Evolutionary conservation across 2,329 filamentous ascomycete species (phyloP).

Genomic region (Epicoccum sorghinum): DNA sequence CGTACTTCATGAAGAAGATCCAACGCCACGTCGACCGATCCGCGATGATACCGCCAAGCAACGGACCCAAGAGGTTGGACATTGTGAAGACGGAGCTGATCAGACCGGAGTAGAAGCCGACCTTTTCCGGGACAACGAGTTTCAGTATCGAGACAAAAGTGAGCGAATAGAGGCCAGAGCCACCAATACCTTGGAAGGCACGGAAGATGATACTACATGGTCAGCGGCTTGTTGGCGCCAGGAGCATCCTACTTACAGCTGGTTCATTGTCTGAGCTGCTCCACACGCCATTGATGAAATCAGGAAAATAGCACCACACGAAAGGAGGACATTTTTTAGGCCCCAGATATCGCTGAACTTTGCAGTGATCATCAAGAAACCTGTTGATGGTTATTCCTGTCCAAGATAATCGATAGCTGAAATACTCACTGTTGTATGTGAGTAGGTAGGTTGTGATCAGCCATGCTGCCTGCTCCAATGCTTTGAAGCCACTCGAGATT

Average conservation of each 20-base stretch:
- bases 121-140: constrained; percentile 36
- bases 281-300: constrained; percentile 42
- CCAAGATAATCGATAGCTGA: not conserved
- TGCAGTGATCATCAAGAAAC: constrained; percentile 43
- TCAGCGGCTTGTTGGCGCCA: constrained; percentile 7
- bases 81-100: constrained; percentile 49
- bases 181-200: constrained; percentile 54
- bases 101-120: constrained; percentile 44
- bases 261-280: constrained; percentile 37
- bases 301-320: constrained; percentile 34
- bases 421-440: constrained; percentile 35
- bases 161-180: constrained; percentile 56
- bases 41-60: constrained; percentile 54
- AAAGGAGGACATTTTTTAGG: constrained; percentile 29
- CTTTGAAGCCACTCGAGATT: constrained; percentile 37
- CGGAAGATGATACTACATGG: constrained; percentile 44
- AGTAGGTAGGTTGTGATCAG: constrained; percentile 42
- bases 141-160: constrained; percentile 44
- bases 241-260: constrained; percentile 29
- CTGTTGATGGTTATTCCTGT: constrained; percentile 11
- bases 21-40: constrained; percentile 53
- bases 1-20: constrained; percentile 57
- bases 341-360: constrained; percentile 44
- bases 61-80: constrained; percentile 51
- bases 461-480: constrained; percentile 38